Percentiles rank a stretch among this genome's conserved stretches.
These are phyloP conservation scores for Elsinoe ampelina DNA, from an alignment of 2,329 filamentous ascomycete species.

Conservation along the genomic window DNA sequence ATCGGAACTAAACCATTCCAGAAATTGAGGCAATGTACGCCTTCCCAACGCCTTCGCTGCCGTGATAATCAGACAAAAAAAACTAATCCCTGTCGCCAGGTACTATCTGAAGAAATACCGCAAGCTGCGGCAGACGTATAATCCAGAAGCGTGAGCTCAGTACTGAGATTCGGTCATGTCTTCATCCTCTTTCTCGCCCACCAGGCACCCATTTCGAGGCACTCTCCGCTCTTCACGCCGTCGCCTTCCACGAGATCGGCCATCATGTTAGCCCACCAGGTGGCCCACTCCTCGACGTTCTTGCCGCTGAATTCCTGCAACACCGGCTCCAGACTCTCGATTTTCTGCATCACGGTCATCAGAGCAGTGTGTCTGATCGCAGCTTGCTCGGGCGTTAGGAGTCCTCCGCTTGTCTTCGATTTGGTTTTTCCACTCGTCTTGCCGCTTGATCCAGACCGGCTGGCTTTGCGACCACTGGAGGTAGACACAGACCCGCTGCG, in stretches of 20 bases:
- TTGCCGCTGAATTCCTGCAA: constrained; percentile 76
- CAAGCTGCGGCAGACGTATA: constrained; percentile 3
- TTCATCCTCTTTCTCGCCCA: constrained; percentile 45
- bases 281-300: constrained; percentile 84
- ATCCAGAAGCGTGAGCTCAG: neutral
- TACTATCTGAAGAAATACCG: constrained; percentile 13
- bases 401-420: constrained; percentile 15
- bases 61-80: constrained; percentile 16
- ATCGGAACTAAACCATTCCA: constrained; percentile 28
- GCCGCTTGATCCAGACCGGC: constrained; percentile 18
- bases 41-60: constrained; percentile 15
- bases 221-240: constrained; percentile 74
- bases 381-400: constrained; percentile 46
- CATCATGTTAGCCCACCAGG: constrained; percentile 83
- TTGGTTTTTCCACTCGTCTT: constrained; percentile 18
- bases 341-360: constrained; percentile 69
- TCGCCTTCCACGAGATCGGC: constrained; percentile 65
- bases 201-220: constrained; percentile 60
- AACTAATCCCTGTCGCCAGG: constrained; percentile 10
- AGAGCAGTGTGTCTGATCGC: constrained; percentile 73
- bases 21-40: constrained; percentile 89
- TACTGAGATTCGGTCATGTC: neutral
- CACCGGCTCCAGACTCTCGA: constrained; percentile 75
- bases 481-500: constrained; percentile 27
- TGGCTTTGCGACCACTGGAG: constrained; percentile 42